A percentile compares a stretch with the other conserved stretches of the same genome.
Evolutionary conservation across 2,329 filamentous ascomycete species (phyloP).

Genomic region (Magnaporthales sp.): DNA sequence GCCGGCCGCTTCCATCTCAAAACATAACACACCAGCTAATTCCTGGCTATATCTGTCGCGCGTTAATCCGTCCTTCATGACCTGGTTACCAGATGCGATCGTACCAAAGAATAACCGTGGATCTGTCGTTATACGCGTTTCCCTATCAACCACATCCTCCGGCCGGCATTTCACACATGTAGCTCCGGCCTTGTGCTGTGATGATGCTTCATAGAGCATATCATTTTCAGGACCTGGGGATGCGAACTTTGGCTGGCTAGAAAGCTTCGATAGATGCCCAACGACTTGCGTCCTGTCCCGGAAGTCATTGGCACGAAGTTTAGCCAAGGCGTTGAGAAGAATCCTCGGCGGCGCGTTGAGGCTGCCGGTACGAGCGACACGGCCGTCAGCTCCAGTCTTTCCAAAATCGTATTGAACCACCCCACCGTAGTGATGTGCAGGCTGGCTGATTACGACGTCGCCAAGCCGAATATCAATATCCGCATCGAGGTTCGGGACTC

Average conservation of each 20-base stretch:
- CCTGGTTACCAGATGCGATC: too few relatives aligned
- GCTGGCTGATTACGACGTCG: conserved; percentile 20
- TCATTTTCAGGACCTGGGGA: neutral
- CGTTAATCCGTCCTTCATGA: too few relatives aligned
- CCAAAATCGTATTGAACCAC: conserved; percentile 20
- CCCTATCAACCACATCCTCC: too few relatives aligned
- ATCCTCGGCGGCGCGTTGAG: conserved; percentile 5
- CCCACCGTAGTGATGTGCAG: conserved; percentile 12
- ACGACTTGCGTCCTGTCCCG: neutral
- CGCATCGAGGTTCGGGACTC: conserved; percentile 21
- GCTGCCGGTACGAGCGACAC: conserved; percentile 7
- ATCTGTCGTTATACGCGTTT: too few relatives aligned
- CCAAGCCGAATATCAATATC: conserved; percentile 27
- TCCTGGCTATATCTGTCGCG: too few relatives aligned
- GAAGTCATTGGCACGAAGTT: neutral
- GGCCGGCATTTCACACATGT: too few relatives aligned
- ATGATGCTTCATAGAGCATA: too few relatives aligned
- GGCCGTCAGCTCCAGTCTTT: conserved; percentile 10
- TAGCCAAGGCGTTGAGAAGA: conserved; percentile 5
- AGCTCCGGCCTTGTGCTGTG: too few relatives aligned
- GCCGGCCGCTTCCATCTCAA: too few relatives aligned
- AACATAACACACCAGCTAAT: too few relatives aligned
- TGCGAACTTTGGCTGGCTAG: neutral
- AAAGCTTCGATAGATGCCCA: neutral
- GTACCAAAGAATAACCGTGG: too few relatives aligned